Conservation (phyloP, 2,329 filamentous ascomycete genomes). For the Colletotrichum incanum region DNA sequence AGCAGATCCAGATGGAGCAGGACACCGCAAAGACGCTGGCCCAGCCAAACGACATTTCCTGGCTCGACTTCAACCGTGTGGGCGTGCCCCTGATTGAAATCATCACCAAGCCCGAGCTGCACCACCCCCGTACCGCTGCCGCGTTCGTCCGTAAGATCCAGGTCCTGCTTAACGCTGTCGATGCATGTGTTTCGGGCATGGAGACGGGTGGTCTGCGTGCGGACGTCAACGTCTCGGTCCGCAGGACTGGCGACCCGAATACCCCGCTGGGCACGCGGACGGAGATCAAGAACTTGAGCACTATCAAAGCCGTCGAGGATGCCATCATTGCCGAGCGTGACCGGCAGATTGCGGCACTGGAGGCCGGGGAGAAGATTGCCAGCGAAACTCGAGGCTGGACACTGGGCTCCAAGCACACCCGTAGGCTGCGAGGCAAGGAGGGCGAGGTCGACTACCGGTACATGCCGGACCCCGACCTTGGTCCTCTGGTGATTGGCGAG, state of each 20-base stretch:
- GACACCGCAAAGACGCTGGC: slow-evolving; percentile 96
- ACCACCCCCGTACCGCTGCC: slow-evolving; percentile 88
- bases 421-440: slow-evolving; percentile 89
- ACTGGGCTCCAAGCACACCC: slow-evolving; percentile 86
- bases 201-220: slow-evolving; percentile 91
- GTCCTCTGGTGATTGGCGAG: slow-evolving; percentile 81
- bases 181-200: slow-evolving; percentile 93
- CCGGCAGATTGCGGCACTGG: slow-evolving; percentile 86
- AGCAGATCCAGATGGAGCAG: slow-evolving; percentile 97
- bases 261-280: slow-evolving; percentile 83
- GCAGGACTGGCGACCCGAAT: slow-evolving; percentile 64
- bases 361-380: slow-evolving; percentile 80
- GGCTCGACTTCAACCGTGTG: slow-evolving; percentile 95
- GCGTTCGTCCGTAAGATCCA: slow-evolving; percentile 93
- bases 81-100: slow-evolving; percentile 95
- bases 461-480: slow-evolving; percentile 96
- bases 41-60: slow-evolving; percentile 79
- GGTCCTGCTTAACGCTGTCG: slow-evolving; percentile 81
- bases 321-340: slow-evolving; percentile 93
- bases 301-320: slow-evolving; percentile 95
- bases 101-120: slow-evolving; percentile 91
- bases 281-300: slow-evolving; percentile 97
- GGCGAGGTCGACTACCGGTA: slow-evolving; percentile 98
- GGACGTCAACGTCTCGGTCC: slow-evolving; percentile 95
- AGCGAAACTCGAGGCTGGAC: slow-evolving; percentile 97